Evolutionary conservation across 768 basidiomycete genomes (phyloP), one percentile per base, ranked within the genome.

Genomic region (Heimioporus sp.): DNA sequence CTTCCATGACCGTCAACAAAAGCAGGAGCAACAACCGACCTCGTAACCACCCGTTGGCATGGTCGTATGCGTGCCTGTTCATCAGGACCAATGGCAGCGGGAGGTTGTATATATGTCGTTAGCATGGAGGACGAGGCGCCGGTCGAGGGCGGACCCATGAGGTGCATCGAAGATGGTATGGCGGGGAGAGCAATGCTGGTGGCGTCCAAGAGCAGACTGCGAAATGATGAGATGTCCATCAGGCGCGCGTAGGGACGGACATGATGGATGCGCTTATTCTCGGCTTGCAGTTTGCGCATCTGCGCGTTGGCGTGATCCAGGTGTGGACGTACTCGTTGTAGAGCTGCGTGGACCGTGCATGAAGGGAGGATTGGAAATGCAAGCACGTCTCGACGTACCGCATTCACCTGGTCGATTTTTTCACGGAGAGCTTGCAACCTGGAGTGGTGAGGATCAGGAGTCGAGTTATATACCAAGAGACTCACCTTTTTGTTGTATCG

Each of bases 241-340:
- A 17, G 21, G 46, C 4, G 13, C 24, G n/a, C n/a, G 12, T 41
- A 34, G 19, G 28, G 30, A 30, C 20, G n/a, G 17, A 39, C 13
- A n/a, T n/a, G 54, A n/a, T n/a, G n/a, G n/a, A n/a, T 68, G 4
- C 40, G 71, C 70, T 69, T 64, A 45, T 70, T 71, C 47, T 69
- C 68, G 1, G 65, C 58, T 36, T 69, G 65, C 7, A 69, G 57
- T 49, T 59, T 69, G 24, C 53, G 66, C 17, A 70, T 48, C 31
- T 65, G 60, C 32, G 46, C 24, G 21, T 64, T 67, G 24, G 69
- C 68, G 21, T 54, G 50, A 3, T 61, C 64, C 0, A 69, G 59
- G 41, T 69, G 2, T 59, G 66, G 19, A 62, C 47, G 30, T 66
- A 58, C 38, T 61, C 60, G 20, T 60, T 56, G 17, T 70, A 59